Evolutionary conservation across 148 eudicot genomes (phyloP).

Genomic region (Vaccinium myrtillus): DNA sequence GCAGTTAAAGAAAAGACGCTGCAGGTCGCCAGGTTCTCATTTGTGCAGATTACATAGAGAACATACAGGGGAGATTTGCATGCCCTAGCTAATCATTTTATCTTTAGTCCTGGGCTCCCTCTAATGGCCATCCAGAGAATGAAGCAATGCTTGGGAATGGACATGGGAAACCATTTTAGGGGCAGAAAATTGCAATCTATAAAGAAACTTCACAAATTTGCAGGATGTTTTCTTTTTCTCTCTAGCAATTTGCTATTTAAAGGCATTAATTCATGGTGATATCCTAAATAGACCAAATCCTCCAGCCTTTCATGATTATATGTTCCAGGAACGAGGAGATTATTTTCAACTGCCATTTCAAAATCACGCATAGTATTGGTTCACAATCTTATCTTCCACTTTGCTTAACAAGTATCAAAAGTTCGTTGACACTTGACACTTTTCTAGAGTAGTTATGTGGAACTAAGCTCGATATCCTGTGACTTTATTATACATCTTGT

Average conservation of each 20-base stretch:
- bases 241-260: not conserved
- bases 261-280: not conserved
- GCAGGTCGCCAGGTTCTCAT: no score
- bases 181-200: not conserved
- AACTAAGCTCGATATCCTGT: not conserved
- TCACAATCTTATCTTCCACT: not conserved
- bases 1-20: no score
- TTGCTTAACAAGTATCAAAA: not conserved
- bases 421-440: not conserved
- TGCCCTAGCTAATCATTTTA: no score
- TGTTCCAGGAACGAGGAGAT: not conserved
- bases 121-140: no score
- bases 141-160: not conserved
- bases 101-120: no score
- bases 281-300: not conserved
- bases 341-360: not conserved
- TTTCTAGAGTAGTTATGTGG: not conserved
- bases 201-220: not conserved
- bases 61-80: no score
- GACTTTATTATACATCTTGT: not conserved
- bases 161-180: not conserved
- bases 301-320: not conserved
- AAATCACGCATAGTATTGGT: constrained; percentile 2
- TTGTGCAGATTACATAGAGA: no score
- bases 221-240: not conserved